Evolutionary conservation across 768 basidiomycete genomes (phyloP).

Genomic region (Xanthoconium purpureum): DNA sequence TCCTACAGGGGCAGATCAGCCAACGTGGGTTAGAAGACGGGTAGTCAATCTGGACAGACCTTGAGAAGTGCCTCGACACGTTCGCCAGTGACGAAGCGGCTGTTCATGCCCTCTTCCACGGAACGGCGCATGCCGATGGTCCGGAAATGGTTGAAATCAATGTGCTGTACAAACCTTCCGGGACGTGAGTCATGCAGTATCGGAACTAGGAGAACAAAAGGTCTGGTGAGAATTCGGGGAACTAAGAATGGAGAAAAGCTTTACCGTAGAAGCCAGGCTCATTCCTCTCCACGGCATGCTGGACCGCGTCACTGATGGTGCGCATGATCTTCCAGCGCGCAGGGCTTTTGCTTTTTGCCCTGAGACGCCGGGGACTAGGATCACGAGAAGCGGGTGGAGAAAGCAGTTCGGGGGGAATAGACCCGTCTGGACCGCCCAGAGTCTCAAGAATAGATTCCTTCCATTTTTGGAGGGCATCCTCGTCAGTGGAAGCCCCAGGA

Average conservation of each 20-base stretch:
- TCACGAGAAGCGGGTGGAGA: conserved; percentile 81
- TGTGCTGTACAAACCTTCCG: conserved; percentile 76
- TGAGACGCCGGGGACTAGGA: conserved; percentile 72
- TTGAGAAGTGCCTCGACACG: conserved; percentile 77
- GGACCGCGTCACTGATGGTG: conserved; percentile 75
- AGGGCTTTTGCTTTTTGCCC: conserved; percentile 76
- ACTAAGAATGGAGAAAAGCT: conserved; percentile 19
- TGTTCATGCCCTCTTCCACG: conserved; percentile 82
- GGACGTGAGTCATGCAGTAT: conserved; percentile 67
- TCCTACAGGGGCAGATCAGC: conserved; percentile 49
- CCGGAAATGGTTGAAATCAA: conserved; percentile 96
- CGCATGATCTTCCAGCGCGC: conserved; percentile 81
- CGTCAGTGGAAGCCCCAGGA: conserved; percentile 36
- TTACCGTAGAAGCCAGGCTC: conserved; percentile 73
- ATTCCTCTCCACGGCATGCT: conserved; percentile 59
- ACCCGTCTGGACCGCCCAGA: conserved; percentile 60
- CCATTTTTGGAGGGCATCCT: conserved; percentile 45
- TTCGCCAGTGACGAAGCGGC: conserved; percentile 90
- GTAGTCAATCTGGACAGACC: conserved; percentile 39
- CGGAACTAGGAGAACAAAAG: conserved; percentile 47
- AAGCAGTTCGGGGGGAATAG: conserved; percentile 71
- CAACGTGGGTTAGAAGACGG: conserved; percentile 2
- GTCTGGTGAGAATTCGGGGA: conserved; percentile 3
- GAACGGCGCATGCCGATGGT: conserved; percentile 95
- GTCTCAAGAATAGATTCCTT: conserved; percentile 60